Percentiles rank a stretch among this genome's conserved stretches.
phyloP scores from a whole-genome alignment of 2,329 filamentous ascomycete genomes.

The Xylaria arbuscula region DNA sequence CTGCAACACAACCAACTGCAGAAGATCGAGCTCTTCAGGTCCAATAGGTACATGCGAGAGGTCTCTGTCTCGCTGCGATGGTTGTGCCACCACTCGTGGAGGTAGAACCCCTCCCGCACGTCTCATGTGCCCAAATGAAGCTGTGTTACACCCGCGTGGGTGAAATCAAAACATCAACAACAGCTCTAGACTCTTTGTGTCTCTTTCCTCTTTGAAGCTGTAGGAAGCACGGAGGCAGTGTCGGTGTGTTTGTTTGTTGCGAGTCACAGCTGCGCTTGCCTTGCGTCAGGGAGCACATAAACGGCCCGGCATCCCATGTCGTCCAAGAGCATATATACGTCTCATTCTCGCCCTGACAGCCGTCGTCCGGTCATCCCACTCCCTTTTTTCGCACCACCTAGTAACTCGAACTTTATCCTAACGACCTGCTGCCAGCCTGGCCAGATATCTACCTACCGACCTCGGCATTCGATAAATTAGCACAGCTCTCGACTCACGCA shows the following conservation, averaged over 20 bases:
- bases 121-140: background rate
- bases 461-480: background rate
- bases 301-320: slow-evolving; percentile 7
- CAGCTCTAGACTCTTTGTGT: background rate
- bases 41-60: background rate
- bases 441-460: background rate
- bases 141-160: slow-evolving; percentile 12
- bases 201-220: slow-evolving; percentile 10
- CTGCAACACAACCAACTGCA: background rate
- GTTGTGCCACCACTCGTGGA: background rate
- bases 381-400: background rate
- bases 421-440: background rate
- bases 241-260: slow-evolving; percentile 9
- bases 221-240: background rate
- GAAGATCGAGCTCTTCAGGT: background rate
- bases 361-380: background rate
- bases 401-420: background rate
- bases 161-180: slow-evolving; percentile 3
- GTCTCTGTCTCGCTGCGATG: background rate
- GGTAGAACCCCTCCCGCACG: slow-evolving; percentile 7
- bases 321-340: slow-evolving; percentile 6
- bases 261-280: slow-evolving; percentile 21
- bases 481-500: background rate
- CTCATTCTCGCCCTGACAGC: slow-evolving; percentile 11
- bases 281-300: slow-evolving; percentile 7